Conservation (phyloP, 306 rosid genomes). For the Vicia sativa region DNA sequence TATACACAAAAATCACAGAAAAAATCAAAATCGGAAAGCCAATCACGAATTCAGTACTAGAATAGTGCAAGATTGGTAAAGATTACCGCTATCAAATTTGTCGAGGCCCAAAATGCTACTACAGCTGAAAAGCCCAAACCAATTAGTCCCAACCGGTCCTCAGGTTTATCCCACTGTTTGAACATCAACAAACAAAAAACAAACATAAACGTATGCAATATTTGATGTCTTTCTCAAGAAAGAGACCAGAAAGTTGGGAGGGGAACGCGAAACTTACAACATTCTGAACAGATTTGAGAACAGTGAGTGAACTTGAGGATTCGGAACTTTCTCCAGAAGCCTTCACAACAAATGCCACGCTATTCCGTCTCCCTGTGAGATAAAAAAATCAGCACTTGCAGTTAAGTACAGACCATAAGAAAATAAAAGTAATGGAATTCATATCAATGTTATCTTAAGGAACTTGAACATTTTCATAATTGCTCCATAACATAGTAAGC, state of each 20-base stretch:
- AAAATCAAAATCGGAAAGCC: constrained; percentile 26
- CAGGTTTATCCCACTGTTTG: constrained; percentile 73
- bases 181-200: constrained; percentile 33
- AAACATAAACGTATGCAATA: constrained; percentile 10
- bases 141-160: constrained; percentile 68
- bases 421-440: constrained; percentile 27
- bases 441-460: constrained; percentile 12
- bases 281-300: constrained; percentile 73
- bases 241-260: constrained; percentile 26
- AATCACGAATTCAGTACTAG: neutral
- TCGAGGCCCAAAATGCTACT: constrained; percentile 68
- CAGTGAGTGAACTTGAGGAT: constrained; percentile 70
- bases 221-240: constrained; percentile 1
- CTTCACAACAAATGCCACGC: constrained; percentile 51
- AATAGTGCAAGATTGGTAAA: constrained; percentile 1
- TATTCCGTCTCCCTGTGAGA: constrained; percentile 53
- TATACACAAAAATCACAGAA: constrained; percentile 38
- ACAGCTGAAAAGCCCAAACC: constrained; percentile 85
- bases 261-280: constrained; percentile 55
- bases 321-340: constrained; percentile 74
- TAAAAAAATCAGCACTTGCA: neutral
- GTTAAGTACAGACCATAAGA: constrained; percentile 4
- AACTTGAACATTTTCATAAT: constrained; percentile 2
- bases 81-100: constrained; percentile 67
- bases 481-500: neutral